phyloP scores from a whole-genome alignment of 371 early-diverging fungal genomes.

The Mucor saturninus region DNA sequence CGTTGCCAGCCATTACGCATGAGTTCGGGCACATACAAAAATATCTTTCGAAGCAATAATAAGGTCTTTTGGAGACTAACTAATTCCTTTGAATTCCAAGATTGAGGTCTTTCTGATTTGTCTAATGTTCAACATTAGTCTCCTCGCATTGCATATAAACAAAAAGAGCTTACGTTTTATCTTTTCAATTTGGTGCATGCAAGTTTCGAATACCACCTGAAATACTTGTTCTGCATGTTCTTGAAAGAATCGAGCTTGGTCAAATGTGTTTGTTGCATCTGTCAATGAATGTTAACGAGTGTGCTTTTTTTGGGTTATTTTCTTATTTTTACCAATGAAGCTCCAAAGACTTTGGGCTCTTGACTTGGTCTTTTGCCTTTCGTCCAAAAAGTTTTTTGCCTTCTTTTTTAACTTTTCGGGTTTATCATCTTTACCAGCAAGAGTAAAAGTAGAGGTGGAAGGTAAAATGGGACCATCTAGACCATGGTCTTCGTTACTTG shows the following conservation, averaged over 20 bases:
- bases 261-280: slow-evolving; percentile 76
- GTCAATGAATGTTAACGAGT: not conserved
- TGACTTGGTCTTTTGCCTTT: slow-evolving; percentile 75
- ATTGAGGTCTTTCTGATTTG: slow-evolving; percentile 51
- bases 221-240: slow-evolving; percentile 78
- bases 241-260: slow-evolving; percentile 80
- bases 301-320: too few species aligned
- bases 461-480: slow-evolving; percentile 41
- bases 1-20: slow-evolving; percentile 79
- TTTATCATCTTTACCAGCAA: slow-evolving; percentile 48
- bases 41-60: slow-evolving; percentile 68
- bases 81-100: slow-evolving; percentile 70
- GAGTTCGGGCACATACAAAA: slow-evolving; percentile 69
- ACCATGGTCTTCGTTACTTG: slow-evolving; percentile 1
- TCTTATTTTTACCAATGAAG: slow-evolving; percentile 62
- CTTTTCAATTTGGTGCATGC: slow-evolving; percentile 74
- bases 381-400: slow-evolving; percentile 78
- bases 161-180: slow-evolving; percentile 61
- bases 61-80: slow-evolving; percentile 67
- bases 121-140: slow-evolving; percentile 17
- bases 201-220: slow-evolving; percentile 70
- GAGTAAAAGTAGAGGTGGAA: slow-evolving; percentile 48
- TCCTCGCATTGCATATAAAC: too few species aligned
- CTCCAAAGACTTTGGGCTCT: slow-evolving; percentile 71
- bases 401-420: slow-evolving; percentile 70